Evolutionary conservation across 495 filamentous ascomycete species (phyloP), one percentile per base, ranked within the genome.

Genomic region (Viridothelium virens): DNA sequence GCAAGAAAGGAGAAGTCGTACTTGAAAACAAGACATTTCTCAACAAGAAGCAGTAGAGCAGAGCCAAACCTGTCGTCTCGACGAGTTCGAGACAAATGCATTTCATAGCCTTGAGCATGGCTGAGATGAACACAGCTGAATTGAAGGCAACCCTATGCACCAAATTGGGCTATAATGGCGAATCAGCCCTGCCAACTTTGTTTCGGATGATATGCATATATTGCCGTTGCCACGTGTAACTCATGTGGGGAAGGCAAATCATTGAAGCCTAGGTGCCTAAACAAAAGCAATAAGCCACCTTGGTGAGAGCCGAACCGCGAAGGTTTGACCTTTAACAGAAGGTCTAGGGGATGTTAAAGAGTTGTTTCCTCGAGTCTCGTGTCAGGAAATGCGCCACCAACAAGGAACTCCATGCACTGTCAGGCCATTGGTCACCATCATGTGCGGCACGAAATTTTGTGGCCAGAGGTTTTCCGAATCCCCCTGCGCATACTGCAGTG

Each of bases 1-100:
- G 48, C 48, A 53, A n/a, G 48, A 53, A 53, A 53, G 48, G 5
- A 53, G 48, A 25, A 53, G 48, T 25, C 48, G 48, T 53, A 53
- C 18, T 25, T 53, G 48, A 53, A 9, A 53, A 25, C 48, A 53
- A 53, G 48, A 53, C 48, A 53, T 53, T 18, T 53, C n/a, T 53
- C 41, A 44, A 7, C 41, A 7, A 7, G 25, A 7, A 7, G 41
- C 6, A 14, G 41, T 44, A 44, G 14, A 7, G 41, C 14, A 44
- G 41, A 14, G 14, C 41, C 14, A 44, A 44, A n/a, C 11, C 11
- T 14, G 25, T 25, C 25, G 25, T 25, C 25, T 25, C 25, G 25
- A 25, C 25, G 25, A 25, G 25, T 25, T 25, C 25, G 25, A 25
- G 25, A 25, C 25, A 25, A 25, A 25, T 25, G 25, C 25, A 25